Evolutionary conservation across 345 rosid genomes (phyloP).

Genomic region (Populus nigra): DNA sequence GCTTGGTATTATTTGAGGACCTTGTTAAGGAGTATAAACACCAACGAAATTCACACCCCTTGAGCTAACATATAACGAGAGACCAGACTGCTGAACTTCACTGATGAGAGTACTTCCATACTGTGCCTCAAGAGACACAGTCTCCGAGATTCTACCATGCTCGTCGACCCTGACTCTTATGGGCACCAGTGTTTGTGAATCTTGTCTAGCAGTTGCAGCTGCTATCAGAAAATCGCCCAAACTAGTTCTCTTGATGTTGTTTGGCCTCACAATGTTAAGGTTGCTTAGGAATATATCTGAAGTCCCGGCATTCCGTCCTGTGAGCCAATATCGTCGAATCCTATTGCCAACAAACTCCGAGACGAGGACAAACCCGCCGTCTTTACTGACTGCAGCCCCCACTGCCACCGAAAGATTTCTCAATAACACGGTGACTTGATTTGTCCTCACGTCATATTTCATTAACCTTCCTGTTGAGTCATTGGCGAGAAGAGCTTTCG

Average conservation of each 20-base stretch:
- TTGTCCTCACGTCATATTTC: conserved; percentile 13
- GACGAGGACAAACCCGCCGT: conserved; percentile 11
- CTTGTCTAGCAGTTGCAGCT: background rate
- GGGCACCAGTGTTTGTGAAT: background rate
- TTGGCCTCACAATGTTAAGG: background rate
- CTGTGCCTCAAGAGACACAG: background rate
- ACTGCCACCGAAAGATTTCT: conserved; percentile 8
- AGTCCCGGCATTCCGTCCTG: conserved; percentile 6
- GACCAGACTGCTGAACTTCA: conserved; percentile 13
- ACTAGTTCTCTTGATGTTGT: conserved; percentile 16
- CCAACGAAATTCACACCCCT: conserved; percentile 5
- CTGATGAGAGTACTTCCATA: conserved; percentile 5
- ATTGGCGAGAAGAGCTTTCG: background rate
- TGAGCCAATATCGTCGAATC: conserved; percentile 14
- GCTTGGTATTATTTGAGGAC: background rate
- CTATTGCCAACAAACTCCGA: conserved; percentile 6
- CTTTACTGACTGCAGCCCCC: conserved; percentile 10
- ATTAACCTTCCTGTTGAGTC: conserved; percentile 25
- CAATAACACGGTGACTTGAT: conserved; percentile 6
- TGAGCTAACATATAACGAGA: conserved; percentile 4
- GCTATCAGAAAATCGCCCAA: conserved; percentile 12
- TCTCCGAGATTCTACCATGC: conserved; percentile 1
- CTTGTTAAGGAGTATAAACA: background rate
- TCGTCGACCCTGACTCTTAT: conserved; percentile 11
- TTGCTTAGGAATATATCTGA: background rate